Evolutionary conservation across 106 monocot species (phyloP).

Genomic region (Dioscorea dumetorum): DNA sequence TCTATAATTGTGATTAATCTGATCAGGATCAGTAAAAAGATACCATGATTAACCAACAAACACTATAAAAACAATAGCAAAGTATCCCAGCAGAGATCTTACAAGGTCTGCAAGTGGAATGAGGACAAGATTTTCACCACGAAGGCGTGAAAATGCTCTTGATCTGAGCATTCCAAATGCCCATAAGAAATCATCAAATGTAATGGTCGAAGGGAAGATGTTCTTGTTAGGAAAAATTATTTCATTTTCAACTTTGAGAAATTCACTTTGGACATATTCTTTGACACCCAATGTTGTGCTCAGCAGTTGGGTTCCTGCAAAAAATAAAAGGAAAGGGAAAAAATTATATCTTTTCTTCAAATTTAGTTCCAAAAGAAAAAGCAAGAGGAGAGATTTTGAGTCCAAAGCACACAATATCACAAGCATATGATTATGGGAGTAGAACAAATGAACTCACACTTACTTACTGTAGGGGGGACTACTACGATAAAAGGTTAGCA

Average conservation of each 20-base stretch:
- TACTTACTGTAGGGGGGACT: too few relatives aligned
- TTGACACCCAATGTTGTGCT: conserved; percentile 71
- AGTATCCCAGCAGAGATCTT: conserved; percentile 12
- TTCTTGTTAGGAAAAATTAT: conserved; percentile 53
- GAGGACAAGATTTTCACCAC: conserved; percentile 81
- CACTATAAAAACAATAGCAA: not conserved
- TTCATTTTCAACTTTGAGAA: conserved; percentile 56
- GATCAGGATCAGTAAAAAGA: conserved; percentile 5
- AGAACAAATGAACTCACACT: too few relatives aligned
- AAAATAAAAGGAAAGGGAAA: not conserved
- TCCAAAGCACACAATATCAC: too few relatives aligned
- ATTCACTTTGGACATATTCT: conserved; percentile 74
- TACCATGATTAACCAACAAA: not conserved
- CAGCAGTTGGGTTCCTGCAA: conserved; percentile 82
- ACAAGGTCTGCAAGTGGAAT: conserved; percentile 91
- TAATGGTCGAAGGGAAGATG: conserved; percentile 60
- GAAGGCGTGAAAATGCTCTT: conserved; percentile 76
- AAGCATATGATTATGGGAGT: too few relatives aligned
- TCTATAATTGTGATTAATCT: conserved; percentile 66
- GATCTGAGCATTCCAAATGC: conserved; percentile 88
- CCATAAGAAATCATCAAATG: conserved; percentile 69
- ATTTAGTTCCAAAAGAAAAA: too few relatives aligned
- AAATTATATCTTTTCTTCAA: not conserved
- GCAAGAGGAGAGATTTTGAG: too few relatives aligned
- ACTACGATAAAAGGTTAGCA: too few relatives aligned